Evolutionary conservation across 139 green algal species (phyloP).

Genomic region (Haematococcus sp.): DNA sequence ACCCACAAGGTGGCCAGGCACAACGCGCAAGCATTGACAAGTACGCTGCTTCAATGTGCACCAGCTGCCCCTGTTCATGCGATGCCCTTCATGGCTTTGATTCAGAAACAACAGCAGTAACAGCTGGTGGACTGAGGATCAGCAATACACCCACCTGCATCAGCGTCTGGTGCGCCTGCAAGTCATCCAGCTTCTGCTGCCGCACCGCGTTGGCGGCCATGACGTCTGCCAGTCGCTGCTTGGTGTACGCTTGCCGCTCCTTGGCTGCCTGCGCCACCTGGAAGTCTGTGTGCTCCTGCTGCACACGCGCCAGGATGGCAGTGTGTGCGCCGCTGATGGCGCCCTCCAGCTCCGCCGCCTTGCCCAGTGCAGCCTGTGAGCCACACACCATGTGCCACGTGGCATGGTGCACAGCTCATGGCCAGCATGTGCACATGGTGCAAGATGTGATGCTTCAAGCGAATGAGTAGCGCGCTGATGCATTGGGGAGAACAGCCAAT

Average conservation of each 20-base stretch:
- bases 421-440: neutral
- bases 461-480: neutral
- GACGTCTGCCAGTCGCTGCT: conserved; percentile 1
- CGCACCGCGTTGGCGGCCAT: neutral
- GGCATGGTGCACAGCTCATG: neutral
- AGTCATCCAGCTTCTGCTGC: conserved; percentile 5
- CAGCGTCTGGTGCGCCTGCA: neutral
- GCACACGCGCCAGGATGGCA: neutral
- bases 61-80: too few relatives aligned
- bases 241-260: neutral
- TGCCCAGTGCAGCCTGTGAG: neutral
- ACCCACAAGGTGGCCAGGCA: too few relatives aligned
- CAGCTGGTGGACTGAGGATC: too few relatives aligned
- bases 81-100: too few relatives aligned
- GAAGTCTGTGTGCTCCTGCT: neutral
- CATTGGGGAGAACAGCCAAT: neutral
- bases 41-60: too few relatives aligned
- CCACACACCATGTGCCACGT: neutral
- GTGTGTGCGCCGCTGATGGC: neutral
- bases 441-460: neutral
- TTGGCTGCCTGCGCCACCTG: neutral
- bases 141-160: neutral
- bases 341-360: neutral
- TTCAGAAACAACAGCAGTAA: too few relatives aligned
- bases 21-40: too few relatives aligned